Conservation (phyloP, 768 basidiomycete species). For the Leccinellum rugosiceps region DNA sequence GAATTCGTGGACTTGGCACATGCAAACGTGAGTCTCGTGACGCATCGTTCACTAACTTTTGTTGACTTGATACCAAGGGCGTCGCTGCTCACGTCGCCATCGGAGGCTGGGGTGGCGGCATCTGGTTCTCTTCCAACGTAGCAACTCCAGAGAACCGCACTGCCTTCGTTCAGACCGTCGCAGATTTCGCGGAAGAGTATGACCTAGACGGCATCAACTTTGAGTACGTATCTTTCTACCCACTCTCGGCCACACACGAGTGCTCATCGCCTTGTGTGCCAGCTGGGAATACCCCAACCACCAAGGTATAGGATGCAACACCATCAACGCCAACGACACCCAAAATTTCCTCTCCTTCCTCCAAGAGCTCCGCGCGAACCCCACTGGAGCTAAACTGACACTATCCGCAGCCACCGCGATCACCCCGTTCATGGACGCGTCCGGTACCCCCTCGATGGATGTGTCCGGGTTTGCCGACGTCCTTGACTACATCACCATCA, state of each 20-base stretch:
- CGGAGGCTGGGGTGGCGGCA: slow-evolving; percentile 70
- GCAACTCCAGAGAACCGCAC: slow-evolving; percentile 55
- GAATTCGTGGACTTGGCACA: slow-evolving; percentile 50
- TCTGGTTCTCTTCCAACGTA: slow-evolving; percentile 60
- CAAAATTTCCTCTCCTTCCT: slow-evolving; percentile 80
- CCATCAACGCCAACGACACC: slow-evolving; percentile 51
- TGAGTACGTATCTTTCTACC: slow-evolving; percentile 5
- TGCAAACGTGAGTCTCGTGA: slow-evolving; percentile 12
- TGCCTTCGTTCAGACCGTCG: slow-evolving; percentile 57
- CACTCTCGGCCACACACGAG: neutral
- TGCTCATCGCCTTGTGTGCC: slow-evolving; percentile 12
- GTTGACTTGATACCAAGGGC: slow-evolving; percentile 37
- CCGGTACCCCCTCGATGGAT: slow-evolving; percentile 46
- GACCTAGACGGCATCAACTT: slow-evolving; percentile 49
- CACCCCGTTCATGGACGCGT: slow-evolving; percentile 56
- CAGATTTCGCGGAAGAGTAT: slow-evolving; percentile 45
- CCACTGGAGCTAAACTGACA: slow-evolving; percentile 50
- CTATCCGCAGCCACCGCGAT: slow-evolving; percentile 66
- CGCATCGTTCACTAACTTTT: neutral
- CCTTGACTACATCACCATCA: slow-evolving; percentile 59
- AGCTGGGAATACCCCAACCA: slow-evolving; percentile 85
- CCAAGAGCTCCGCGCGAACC: slow-evolving; percentile 54
- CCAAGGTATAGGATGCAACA: slow-evolving; percentile 67
- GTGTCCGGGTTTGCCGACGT: slow-evolving; percentile 72
- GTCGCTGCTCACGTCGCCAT: slow-evolving; percentile 59